phyloP scores from a whole-genome alignment of 2,329 filamentous ascomycete genomes.

The Calonectria fujianensis region DNA sequence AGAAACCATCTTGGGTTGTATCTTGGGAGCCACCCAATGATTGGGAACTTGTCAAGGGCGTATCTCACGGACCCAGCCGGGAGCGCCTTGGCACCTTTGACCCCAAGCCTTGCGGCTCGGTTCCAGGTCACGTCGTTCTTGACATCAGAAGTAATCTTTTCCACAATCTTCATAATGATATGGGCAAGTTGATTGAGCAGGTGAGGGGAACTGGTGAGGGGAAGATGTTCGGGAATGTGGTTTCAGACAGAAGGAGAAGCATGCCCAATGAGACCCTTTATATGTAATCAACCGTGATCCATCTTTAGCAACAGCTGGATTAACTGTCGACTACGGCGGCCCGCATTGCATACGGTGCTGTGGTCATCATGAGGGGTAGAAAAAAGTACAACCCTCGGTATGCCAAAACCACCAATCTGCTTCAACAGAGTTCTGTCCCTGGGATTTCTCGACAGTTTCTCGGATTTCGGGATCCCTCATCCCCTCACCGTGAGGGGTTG shows the following conservation, averaged over 20 bases:
- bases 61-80: slow-evolving; percentile 74
- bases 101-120: slow-evolving; percentile 45
- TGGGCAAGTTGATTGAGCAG: not conserved
- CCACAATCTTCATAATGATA: slow-evolving; percentile 49
- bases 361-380: slow-evolving; percentile 17
- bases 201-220: not conserved
- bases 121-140: slow-evolving; percentile 53
- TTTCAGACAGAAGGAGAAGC: not conserved
- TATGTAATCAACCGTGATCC: not conserved
- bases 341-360: not conserved
- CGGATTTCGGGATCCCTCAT: slow-evolving; percentile 38
- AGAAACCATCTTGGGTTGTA: slow-evolving; percentile 78
- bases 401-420: not conserved
- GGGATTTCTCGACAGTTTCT: slow-evolving; percentile 28
- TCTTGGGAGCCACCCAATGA: slow-evolving; percentile 77
- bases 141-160: slow-evolving; percentile 46
- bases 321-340: not conserved
- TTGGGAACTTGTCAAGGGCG: slow-evolving; percentile 75
- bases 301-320: not conserved
- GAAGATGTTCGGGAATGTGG: not conserved
- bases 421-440: not conserved
- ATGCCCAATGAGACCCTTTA: not conserved
- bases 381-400: slow-evolving; percentile 11
- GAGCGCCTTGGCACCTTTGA: slow-evolving; percentile 56
- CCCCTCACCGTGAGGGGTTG: slow-evolving; percentile 12